Evolutionary conservation across 805 yeast species (phyloP).

Genomic region (Metschnikowia sp.): DNA sequence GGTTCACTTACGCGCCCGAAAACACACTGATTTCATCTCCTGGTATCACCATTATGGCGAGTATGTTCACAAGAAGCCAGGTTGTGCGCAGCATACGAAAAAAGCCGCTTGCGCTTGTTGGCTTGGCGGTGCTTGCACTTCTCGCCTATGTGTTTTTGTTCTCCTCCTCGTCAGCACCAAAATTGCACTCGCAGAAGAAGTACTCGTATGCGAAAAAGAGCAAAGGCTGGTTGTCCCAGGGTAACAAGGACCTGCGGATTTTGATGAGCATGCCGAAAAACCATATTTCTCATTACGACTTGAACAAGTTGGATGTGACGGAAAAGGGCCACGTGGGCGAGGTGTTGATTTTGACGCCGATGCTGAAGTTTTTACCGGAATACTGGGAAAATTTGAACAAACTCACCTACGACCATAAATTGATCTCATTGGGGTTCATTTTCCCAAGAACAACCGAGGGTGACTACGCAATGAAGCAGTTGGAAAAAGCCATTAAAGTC

Average conservation of each 20-base stretch:
- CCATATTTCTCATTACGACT: conserved; percentile 78
- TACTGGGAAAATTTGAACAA: conserved; percentile 84
- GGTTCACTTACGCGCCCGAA: neutral
- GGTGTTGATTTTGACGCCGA: conserved; percentile 83
- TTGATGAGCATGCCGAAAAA: conserved; percentile 64
- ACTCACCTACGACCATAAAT: conserved; percentile 77
- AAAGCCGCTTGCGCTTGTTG: conserved; percentile 48
- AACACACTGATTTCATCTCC: neutral
- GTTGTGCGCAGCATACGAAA: conserved; percentile 55
- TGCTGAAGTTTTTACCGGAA: conserved; percentile 77
- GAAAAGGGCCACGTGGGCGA: conserved; percentile 77
- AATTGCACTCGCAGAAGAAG: conserved; percentile 22
- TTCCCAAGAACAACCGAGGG: conserved; percentile 83
- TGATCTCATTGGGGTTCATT: conserved; percentile 87
- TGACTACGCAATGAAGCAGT: conserved; percentile 64
- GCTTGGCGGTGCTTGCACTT: conserved; percentile 44
- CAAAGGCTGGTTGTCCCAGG: conserved; percentile 43
- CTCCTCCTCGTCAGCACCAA: conserved; percentile 5
- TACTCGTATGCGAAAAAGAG: conserved; percentile 46
- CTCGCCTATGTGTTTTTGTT: conserved; percentile 41
- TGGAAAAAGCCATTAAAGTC: conserved; percentile 73
- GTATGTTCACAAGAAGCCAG: conserved; percentile 18
- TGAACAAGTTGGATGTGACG: conserved; percentile 70
- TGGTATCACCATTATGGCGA: neutral
- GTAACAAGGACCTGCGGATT: conserved; percentile 48